Percentiles rank a stretch among this genome's conserved stretches.
Evolutionary conservation across 768 basidiomycete species (phyloP).

Genomic region (Amyloporia xantha): DNA sequence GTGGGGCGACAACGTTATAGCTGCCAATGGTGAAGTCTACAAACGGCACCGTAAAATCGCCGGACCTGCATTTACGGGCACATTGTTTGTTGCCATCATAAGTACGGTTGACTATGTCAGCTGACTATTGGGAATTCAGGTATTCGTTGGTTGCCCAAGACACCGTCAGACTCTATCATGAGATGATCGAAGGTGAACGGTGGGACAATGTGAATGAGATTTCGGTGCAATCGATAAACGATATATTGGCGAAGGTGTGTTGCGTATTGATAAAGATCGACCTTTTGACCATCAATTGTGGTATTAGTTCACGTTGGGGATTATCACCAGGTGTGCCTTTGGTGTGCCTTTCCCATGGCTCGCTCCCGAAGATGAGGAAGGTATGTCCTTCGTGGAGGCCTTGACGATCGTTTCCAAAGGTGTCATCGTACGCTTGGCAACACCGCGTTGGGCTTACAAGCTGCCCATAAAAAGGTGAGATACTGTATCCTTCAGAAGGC

Average conservation of each 20-base stretch:
- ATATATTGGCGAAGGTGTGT: conserved; percentile 1
- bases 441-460: conserved; percentile 2
- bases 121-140: background rate
- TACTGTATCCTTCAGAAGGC: no score
- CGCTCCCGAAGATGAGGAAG: background rate
- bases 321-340: conserved; percentile 2
- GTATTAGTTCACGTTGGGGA: conserved; percentile 1
- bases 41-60: conserved; percentile 4
- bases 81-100: background rate
- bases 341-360: conserved; percentile 2
- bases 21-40: conserved; percentile 2
- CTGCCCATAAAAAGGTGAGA: conserved; percentile 3
- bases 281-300: no score
- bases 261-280: no score
- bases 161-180: background rate
- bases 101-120: background rate
- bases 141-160: background rate
- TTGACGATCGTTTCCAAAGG: background rate
- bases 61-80: conserved; percentile 3
- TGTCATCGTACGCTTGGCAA: conserved; percentile 1
- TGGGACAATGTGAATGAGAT: conserved; percentile 1
- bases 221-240: background rate
- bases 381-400: conserved; percentile 4
- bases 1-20: conserved; percentile 5
- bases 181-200: conserved; percentile 5